Percentiles rank a stretch among this genome's conserved stretches.
phyloP scores from a whole-genome alignment of 1,284 basidiomycete genomes.

The Volvariella surrecta region DNA sequence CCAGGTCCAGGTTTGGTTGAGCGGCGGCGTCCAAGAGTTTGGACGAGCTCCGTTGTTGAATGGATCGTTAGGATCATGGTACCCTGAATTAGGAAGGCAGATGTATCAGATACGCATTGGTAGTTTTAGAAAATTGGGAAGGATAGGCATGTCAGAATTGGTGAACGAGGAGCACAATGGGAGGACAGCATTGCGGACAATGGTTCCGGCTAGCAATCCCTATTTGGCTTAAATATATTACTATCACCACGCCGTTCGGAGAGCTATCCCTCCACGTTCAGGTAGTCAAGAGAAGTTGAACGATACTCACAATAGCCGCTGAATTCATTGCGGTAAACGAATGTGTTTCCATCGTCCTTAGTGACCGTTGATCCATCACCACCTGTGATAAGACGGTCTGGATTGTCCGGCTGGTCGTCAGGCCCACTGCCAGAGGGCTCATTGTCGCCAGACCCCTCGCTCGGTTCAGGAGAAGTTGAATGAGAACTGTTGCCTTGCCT shows the following conservation, averaged over 20 bases:
- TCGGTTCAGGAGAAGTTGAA: slow-evolving; percentile 14
- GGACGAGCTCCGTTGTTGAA: slow-evolving; percentile 64
- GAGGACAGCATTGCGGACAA: not conserved
- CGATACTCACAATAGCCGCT: slow-evolving; percentile 52
- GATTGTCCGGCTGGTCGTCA: not conserved
- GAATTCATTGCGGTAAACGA: slow-evolving; percentile 69
- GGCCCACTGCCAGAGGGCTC: slow-evolving; percentile 4
- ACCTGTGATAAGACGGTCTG: slow-evolving; percentile 39
- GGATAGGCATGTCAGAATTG: slow-evolving; percentile 6
- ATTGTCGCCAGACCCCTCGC: slow-evolving; percentile 11
- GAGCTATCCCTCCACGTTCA: not conserved
- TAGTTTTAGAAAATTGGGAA: slow-evolving; percentile 3
- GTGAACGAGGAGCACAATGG: not conserved
- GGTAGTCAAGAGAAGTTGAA: not conserved
- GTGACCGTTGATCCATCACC: slow-evolving; percentile 62
- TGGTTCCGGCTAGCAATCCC: not conserved
- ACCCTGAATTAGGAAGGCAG: slow-evolving; percentile 24
- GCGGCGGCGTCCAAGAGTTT: slow-evolving; percentile 66
- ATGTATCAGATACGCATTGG: slow-evolving; percentile 2
- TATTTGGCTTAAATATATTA: not conserved
- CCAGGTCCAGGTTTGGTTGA: slow-evolving; percentile 69
- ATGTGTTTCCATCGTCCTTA: slow-evolving; percentile 66
- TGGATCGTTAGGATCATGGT: slow-evolving; percentile 58
- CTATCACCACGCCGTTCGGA: not conserved
- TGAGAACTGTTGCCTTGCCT: slow-evolving; percentile 15